These are phyloP conservation scores for Xylaria castorea DNA, from an alignment of 495 filamentous ascomycete species.

Conservation along the genomic window DNA sequence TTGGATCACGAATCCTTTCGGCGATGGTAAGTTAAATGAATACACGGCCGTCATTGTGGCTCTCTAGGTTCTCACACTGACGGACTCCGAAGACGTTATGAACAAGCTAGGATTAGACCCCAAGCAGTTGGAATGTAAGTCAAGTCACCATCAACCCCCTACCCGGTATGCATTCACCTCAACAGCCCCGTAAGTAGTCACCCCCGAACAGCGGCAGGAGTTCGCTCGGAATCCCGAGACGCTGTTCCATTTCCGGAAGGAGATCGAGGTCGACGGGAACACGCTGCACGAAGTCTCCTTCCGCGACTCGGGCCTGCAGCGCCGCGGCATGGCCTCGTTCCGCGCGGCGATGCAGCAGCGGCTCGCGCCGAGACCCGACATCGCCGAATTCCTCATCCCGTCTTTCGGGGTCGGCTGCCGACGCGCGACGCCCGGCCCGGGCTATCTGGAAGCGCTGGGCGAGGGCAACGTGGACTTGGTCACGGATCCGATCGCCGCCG, in stretches of 20 bases:
- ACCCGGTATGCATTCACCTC: neutral
- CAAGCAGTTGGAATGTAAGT: constrained; percentile 45
- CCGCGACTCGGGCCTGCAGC: constrained; percentile 43
- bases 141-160: constrained; percentile 21
- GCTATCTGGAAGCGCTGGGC: constrained; percentile 71
- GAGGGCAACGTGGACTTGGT: constrained; percentile 69
- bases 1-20: constrained; percentile 61
- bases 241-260: constrained; percentile 47
- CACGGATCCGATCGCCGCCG: constrained; percentile 56
- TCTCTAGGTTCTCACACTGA: constrained; percentile 15
- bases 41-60: constrained; percentile 5
- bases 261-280: constrained; percentile 48
- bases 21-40: constrained; percentile 38
- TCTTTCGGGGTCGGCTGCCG: constrained; percentile 72
- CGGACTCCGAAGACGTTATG: constrained; percentile 36
- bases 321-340: constrained; percentile 33
- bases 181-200: constrained; percentile 36
- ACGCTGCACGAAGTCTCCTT: constrained; percentile 48
- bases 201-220: constrained; percentile 42
- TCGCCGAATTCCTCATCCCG: constrained; percentile 53
- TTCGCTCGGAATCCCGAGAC: constrained; percentile 41
- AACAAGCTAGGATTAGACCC: constrained; percentile 47
- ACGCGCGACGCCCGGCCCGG: constrained; percentile 73
- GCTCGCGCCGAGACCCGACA: constrained; percentile 45
- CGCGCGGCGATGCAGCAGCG: constrained; percentile 41